These are phyloP conservation scores for Lentinula edodes DNA, from an alignment of 768 basidiomycete genomes.

Conservation along the genomic window DNA sequence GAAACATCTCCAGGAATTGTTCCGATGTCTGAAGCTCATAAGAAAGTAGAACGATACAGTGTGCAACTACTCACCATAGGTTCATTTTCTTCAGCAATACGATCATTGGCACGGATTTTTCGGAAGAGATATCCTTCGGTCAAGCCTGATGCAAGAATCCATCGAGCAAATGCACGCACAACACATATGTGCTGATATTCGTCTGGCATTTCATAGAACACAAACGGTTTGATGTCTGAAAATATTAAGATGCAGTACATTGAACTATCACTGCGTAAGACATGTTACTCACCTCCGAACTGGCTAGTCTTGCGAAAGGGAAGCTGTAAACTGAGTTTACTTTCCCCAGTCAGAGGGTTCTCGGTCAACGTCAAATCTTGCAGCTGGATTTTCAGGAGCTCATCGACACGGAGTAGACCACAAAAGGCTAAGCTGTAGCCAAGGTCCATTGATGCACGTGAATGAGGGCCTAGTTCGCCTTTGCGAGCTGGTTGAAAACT, in stretches of 20 bases:
- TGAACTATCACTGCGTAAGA: too few species aligned
- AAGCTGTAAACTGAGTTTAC: too few species aligned
- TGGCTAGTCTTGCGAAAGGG: neutral
- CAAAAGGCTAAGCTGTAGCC: constrained; percentile 7
- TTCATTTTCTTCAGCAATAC: constrained; percentile 1
- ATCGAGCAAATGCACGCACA: constrained; percentile 10
- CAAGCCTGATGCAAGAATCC: constrained; percentile 6
- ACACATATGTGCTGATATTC: constrained; percentile 12
- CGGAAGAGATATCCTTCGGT: constrained; percentile 10
- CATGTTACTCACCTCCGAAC: too few species aligned
- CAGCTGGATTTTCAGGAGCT: constrained; percentile 13
- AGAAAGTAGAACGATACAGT: too few species aligned
- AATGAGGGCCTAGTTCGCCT: too few species aligned
- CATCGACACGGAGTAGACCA: constrained; percentile 14
- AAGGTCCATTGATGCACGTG: neutral
- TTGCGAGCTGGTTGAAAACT: neutral
- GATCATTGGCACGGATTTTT: constrained; percentile 6
- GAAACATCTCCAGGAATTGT: constrained; percentile 18
- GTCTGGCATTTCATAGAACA: constrained; percentile 3
- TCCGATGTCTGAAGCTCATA: constrained; percentile 12
- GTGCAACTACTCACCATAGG: neutral
- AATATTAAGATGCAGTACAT: too few species aligned
- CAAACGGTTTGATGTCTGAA: constrained; percentile 11
- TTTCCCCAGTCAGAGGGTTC: too few species aligned
- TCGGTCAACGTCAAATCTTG: constrained; percentile 2